These are phyloP conservation scores for Neoarthrinium moseri DNA, from an alignment of 2,329 filamentous ascomycete species.

Conservation along the genomic window DNA sequence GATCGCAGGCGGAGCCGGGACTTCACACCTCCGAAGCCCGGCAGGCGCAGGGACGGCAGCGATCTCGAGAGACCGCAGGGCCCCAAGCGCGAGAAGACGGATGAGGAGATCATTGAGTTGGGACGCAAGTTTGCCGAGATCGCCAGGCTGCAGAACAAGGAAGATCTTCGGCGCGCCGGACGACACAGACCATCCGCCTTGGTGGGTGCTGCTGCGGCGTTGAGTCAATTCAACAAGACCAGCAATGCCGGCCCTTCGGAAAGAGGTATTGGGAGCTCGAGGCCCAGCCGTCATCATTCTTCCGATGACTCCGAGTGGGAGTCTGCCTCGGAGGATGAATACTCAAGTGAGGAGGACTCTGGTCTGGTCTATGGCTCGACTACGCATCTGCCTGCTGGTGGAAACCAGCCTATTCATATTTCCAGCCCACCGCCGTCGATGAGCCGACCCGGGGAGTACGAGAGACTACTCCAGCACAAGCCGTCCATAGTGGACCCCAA, in stretches of 20 bases:
- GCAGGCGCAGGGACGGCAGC: constrained; percentile 13
- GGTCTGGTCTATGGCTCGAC: constrained; percentile 42
- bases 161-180: constrained; percentile 44
- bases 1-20: constrained; percentile 34
- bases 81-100: constrained; percentile 40
- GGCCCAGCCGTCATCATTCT: constrained; percentile 33
- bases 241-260: constrained; percentile 31
- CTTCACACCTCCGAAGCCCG: constrained; percentile 23
- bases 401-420: constrained; percentile 13
- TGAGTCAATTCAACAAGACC: constrained; percentile 40
- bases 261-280: constrained; percentile 41
- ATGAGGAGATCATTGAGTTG: constrained; percentile 57
- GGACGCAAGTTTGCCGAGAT: constrained; percentile 54
- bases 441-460: constrained; percentile 11
- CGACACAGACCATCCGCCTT: constrained; percentile 35
- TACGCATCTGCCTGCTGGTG: constrained; percentile 19
- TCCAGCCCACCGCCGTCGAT: constrained; percentile 4
- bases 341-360: constrained; percentile 39
- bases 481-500: constrained; percentile 54
- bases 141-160: constrained; percentile 48
- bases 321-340: constrained; percentile 51
- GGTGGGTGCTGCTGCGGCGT: constrained; percentile 37
- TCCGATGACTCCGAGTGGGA: constrained; percentile 55
- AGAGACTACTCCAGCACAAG: constrained; percentile 27
- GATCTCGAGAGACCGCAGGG: constrained; percentile 18